These are phyloP conservation scores for Aspergillus vadensis DNA, from an alignment of 2,329 filamentous ascomycete species.

Conservation along the genomic window DNA sequence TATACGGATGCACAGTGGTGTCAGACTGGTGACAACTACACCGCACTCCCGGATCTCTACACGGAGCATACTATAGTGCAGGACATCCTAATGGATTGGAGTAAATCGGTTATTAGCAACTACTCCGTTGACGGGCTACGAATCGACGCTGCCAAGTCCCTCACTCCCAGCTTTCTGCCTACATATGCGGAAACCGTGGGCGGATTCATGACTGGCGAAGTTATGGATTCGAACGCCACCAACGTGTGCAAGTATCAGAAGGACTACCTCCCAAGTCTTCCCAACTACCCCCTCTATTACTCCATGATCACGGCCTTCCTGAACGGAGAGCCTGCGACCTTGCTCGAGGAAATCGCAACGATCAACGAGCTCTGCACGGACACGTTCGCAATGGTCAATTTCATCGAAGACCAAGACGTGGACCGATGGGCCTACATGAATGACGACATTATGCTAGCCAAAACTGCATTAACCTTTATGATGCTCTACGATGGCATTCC, in stretches of 20 bases:
- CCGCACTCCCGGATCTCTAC: conserved; percentile 51
- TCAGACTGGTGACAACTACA: conserved; percentile 54
- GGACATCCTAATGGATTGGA: conserved; percentile 45
- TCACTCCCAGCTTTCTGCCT: conserved; percentile 46
- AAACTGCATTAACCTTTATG: conserved; percentile 63
- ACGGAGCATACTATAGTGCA: conserved; percentile 47
- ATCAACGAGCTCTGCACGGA: conserved; percentile 40
- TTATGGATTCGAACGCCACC: conserved; percentile 40
- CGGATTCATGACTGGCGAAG: conserved; percentile 52
- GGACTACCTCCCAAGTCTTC: conserved; percentile 43
- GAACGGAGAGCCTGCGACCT: conserved; percentile 31
- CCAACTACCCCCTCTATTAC: conserved; percentile 51
- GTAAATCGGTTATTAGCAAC: conserved; percentile 43
- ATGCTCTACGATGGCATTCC: conserved; percentile 63
- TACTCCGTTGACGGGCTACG: conserved; percentile 55
- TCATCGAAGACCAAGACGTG: conserved; percentile 63
- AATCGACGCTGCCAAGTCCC: conserved; percentile 53
- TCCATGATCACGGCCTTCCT: conserved; percentile 38
- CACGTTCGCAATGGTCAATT: conserved; percentile 52
- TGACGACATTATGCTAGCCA: conserved; percentile 55
- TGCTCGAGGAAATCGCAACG: conserved; percentile 28
- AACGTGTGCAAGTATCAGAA: conserved; percentile 47
- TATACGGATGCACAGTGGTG: conserved; percentile 44
- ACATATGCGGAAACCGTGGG: conserved; percentile 40
- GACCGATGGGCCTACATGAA: conserved; percentile 56